Evolutionary conservation across 441 rosid genomes (phyloP).

Genomic region (Pelargonium citronellum): DNA sequence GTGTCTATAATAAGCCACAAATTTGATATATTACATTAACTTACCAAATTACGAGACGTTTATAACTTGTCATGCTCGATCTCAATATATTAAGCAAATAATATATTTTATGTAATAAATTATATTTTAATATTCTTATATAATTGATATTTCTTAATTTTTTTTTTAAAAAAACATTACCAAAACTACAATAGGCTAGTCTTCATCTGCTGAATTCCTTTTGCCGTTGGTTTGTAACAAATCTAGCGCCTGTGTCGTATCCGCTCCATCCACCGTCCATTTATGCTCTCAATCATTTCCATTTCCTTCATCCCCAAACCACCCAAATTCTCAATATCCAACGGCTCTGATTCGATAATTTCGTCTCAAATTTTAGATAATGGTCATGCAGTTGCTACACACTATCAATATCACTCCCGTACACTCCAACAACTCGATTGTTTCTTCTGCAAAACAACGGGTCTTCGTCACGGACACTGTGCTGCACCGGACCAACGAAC

Average conservation of each 20-base stretch:
- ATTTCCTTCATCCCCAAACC: neutral
- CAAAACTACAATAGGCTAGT: too few species aligned
- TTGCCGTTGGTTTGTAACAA: neutral
- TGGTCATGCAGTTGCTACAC: neutral
- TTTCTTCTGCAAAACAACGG: neutral
- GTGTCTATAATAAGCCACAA: too few species aligned
- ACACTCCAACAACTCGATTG: slow-evolving; percentile 1
- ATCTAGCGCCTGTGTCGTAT: neutral
- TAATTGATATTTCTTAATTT: too few species aligned
- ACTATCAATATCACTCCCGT: neutral
- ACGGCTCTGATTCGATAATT: neutral
- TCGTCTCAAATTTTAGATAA: neutral
- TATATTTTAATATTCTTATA: too few species aligned
- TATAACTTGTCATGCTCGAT: too few species aligned
- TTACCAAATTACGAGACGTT: too few species aligned
- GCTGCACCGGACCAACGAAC: neutral
- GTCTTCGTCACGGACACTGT: slow-evolving; percentile 3
- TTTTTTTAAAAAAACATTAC: too few species aligned
- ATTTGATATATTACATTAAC: too few species aligned
- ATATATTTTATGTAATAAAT: too few species aligned
- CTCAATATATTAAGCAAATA: too few species aligned
- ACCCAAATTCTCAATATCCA: neutral
- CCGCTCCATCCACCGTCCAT: slow-evolving; percentile 3
- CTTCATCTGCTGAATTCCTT: too few species aligned
- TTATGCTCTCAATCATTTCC: neutral